Conservation (phyloP, 306 rosid genomes). For the Cucurbita pepo region DNA sequence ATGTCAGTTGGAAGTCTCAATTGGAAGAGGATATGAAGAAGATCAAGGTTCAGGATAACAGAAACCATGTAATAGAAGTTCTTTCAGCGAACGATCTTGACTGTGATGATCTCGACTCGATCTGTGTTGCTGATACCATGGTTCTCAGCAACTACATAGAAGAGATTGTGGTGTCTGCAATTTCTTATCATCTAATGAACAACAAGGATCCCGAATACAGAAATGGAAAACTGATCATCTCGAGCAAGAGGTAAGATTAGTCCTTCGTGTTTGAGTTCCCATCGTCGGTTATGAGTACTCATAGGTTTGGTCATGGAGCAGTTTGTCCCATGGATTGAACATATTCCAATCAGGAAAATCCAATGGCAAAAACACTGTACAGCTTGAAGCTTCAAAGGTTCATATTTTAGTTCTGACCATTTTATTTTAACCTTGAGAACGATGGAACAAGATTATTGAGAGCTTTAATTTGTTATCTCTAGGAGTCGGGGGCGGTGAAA, state of each 20-base stretch:
- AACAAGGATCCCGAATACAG: slow-evolving; percentile 82
- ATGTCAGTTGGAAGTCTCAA: slow-evolving; percentile 82
- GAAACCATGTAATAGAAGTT: slow-evolving; percentile 79
- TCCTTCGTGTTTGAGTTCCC: background rate
- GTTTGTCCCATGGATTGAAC: slow-evolving; percentile 74
- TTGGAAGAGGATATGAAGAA: slow-evolving; percentile 81
- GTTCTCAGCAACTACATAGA: slow-evolving; percentile 72
- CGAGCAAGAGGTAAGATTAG: slow-evolving; percentile 45
- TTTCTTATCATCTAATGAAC: slow-evolving; percentile 79
- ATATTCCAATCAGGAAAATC: slow-evolving; percentile 62
- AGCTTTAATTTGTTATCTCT: background rate
- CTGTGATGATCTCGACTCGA: slow-evolving; percentile 69
- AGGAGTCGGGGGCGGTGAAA: slow-evolving; percentile 31
- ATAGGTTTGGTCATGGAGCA: slow-evolving; percentile 21
- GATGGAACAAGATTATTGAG: background rate
- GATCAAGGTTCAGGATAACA: slow-evolving; percentile 85
- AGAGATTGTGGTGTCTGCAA: slow-evolving; percentile 90
- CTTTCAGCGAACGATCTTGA: slow-evolving; percentile 89
- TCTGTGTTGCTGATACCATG: slow-evolving; percentile 67
- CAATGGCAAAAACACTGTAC: slow-evolving; percentile 30
- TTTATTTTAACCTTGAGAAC: background rate
- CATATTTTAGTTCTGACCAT: slow-evolving; percentile 8
- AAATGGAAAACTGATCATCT: slow-evolving; percentile 74
- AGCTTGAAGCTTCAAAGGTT: slow-evolving; percentile 65
- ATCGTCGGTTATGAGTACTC: background rate